phyloP scores from a whole-genome alignment of 768 basidiomycete genomes.

The Rickenella mellea region DNA sequence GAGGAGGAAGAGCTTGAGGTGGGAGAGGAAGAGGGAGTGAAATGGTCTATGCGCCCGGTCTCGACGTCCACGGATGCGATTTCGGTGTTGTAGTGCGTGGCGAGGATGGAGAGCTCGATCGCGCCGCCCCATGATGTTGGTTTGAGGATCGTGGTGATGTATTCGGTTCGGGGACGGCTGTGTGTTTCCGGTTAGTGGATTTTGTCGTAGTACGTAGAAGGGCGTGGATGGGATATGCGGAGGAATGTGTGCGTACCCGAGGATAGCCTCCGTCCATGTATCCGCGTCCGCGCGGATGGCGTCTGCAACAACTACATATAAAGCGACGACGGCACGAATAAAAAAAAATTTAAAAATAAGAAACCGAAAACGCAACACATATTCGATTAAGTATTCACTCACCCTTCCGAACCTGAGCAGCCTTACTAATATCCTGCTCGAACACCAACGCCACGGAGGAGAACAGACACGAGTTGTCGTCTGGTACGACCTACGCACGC shows the following conservation, averaged over 20 bases:
- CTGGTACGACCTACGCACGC: slow-evolving; percentile 70
- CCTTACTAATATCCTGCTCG: slow-evolving; percentile 70
- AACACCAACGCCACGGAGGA: slow-evolving; percentile 80
- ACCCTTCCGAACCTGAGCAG: slow-evolving; percentile 67
- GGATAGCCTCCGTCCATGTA: slow-evolving; percentile 75
- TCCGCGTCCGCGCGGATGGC: slow-evolving; percentile 64
- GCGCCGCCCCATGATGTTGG: slow-evolving; percentile 91
- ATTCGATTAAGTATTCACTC: slow-evolving; percentile 17
- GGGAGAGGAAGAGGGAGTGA: slow-evolving; percentile 43
- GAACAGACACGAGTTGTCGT: slow-evolving; percentile 95
- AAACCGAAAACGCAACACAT: too few relatives aligned
- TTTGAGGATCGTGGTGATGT: slow-evolving; percentile 73
- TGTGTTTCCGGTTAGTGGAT: slow-evolving; percentile 23
- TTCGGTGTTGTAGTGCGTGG: slow-evolving; percentile 73
- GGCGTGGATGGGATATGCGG: neutral
- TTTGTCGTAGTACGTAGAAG: neutral
- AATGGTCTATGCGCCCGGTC: slow-evolving; percentile 81
- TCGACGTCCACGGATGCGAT: slow-evolving; percentile 89
- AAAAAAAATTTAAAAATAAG: neutral
- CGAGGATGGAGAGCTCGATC: slow-evolving; percentile 83
- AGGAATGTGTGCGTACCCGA: slow-evolving; percentile 46
- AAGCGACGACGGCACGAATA: neutral
- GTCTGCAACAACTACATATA: slow-evolving; percentile 66
- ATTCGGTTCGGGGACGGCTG: slow-evolving; percentile 54
- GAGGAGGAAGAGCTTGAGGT: slow-evolving; percentile 23